Base-by-base conservation (phyloP, 371 early-diverging fungal genomes). In the Polyrhizophydium stewartii region DNA sequence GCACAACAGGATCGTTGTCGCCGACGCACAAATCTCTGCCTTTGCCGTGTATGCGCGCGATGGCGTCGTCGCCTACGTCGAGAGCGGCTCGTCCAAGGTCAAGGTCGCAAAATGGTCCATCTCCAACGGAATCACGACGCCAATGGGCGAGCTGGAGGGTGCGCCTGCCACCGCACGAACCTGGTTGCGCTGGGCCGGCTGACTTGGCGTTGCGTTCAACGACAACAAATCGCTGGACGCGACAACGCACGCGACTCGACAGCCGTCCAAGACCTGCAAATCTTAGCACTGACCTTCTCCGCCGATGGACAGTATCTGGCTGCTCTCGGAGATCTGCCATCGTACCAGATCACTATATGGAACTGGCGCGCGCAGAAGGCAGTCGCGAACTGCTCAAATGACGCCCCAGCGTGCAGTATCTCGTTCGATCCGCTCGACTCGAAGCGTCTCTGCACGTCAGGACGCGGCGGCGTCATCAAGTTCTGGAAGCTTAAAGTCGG, bases 391-490 rank as follows among this genome's bases (percentile, higher is more conserved):
- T 62, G 38, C 12, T 43, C 66, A 12, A 71, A 66, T 41, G 64
- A 53, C 9, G 57, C 31, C 0, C 69, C 78, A 1, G 74, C 76
- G 1, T 31, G 24, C 13, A 38, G 30, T 12, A 49, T 81, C 13
- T 73, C 78, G 1, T 81, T 81, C 60, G 66, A 76, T 52, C 81
- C 81, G 0, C 43, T 68, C 30, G 67, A 81, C 53, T 64, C 70
- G 5, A 50, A 56, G 16, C 40, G 63, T n/a, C 56, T 81, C 9
- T 76, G 76, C 60, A 75, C 76, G 2, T 69, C 72, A 32, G 75
- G 74, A 2, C 55, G 55, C 2, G 67, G 59, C 2, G 73, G 69
- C 0, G 59, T 56, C 9, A 68, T 78, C 21, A 61, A 51, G 56
- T 81, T 81, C 57, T 81, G 72, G 76, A 66, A 63, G 32, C 28